phyloP scores from a whole-genome alignment of 2,329 filamentous ascomycete genomes.

The Cylindrodendrum hubeiense region DNA sequence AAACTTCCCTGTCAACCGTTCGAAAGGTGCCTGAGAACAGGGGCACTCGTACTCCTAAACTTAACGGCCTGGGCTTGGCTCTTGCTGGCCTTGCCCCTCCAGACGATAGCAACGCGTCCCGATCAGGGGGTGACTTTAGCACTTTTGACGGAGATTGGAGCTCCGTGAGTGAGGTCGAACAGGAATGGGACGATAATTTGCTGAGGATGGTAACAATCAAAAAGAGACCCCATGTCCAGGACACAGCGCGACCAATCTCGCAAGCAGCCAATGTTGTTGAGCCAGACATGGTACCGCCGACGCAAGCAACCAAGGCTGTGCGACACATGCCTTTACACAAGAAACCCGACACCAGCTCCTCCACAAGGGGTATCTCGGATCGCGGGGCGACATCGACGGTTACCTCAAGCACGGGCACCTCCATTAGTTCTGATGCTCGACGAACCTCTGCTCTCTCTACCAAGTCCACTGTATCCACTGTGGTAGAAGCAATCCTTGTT shows the following conservation, averaged over 20 bases:
- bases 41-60: constrained; percentile 34
- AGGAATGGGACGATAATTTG: constrained; percentile 68
- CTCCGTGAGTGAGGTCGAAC: constrained; percentile 60
- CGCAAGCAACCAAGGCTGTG: constrained; percentile 64
- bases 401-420: constrained; percentile 54
- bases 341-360: constrained; percentile 44
- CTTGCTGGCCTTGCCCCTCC: constrained; percentile 57
- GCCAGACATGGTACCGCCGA: constrained; percentile 61
- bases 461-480: constrained; percentile 66
- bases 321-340: constrained; percentile 62
- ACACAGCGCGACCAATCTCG: constrained; percentile 39
- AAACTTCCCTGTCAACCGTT: constrained; percentile 59
- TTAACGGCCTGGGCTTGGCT: constrained; percentile 57
- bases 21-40: constrained; percentile 50
- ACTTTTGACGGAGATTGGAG: constrained; percentile 72
- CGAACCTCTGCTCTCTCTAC: constrained; percentile 68
- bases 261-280: constrained; percentile 58
- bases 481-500: constrained; percentile 70
- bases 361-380: constrained; percentile 40
- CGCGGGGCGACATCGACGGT: constrained; percentile 42
- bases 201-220: constrained; percentile 66
- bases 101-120: constrained; percentile 56
- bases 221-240: constrained; percentile 55
- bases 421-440: constrained; percentile 57
- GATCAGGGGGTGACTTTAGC: constrained; percentile 62